phyloP scores from a whole-genome alignment of 2,329 filamentous ascomycete genomes.

The Hypomyces rosellus region DNA sequence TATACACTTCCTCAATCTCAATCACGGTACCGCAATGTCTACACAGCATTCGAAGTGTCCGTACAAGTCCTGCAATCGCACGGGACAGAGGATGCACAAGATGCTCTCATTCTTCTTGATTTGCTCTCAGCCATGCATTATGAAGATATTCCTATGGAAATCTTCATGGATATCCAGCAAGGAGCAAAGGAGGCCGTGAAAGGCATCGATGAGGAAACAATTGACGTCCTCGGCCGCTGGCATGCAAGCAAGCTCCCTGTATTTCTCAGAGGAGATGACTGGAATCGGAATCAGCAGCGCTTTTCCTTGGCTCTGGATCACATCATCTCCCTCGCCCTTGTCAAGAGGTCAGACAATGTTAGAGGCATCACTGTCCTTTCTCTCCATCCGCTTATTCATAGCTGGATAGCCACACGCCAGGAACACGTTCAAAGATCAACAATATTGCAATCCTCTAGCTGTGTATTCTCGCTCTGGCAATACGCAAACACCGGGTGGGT shows the following conservation, averaged over 20 bases:
- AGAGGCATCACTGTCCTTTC: no score
- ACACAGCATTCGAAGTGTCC: slow-evolving; percentile 5
- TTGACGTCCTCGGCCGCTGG: background rate
- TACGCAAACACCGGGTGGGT: no score
- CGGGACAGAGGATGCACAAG: background rate
- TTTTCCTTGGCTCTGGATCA: no score
- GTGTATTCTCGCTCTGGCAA: no score
- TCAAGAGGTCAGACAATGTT: no score
- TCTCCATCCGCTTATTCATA: slow-evolving; percentile 7
- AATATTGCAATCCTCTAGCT: no score
- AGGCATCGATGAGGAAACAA: background rate
- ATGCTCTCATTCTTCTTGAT: slow-evolving; percentile 2
- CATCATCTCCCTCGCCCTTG: no score
- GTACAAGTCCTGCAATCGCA: background rate
- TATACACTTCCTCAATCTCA: background rate
- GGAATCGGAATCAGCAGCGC: no score
- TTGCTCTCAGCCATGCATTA: slow-evolving; percentile 2
- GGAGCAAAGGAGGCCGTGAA: background rate
- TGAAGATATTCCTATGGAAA: background rate
- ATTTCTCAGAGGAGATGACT: no score
- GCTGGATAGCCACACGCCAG: no score
- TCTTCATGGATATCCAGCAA: slow-evolving; percentile 4
- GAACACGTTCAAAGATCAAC: no score
- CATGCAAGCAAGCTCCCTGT: slow-evolving; percentile 4
- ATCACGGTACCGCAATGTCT: slow-evolving; percentile 7